Evolutionary conservation across 805 yeast species (phyloP), one percentile per base, ranked within the genome.

Genomic region (Saccharomycopsis fermentans): DNA sequence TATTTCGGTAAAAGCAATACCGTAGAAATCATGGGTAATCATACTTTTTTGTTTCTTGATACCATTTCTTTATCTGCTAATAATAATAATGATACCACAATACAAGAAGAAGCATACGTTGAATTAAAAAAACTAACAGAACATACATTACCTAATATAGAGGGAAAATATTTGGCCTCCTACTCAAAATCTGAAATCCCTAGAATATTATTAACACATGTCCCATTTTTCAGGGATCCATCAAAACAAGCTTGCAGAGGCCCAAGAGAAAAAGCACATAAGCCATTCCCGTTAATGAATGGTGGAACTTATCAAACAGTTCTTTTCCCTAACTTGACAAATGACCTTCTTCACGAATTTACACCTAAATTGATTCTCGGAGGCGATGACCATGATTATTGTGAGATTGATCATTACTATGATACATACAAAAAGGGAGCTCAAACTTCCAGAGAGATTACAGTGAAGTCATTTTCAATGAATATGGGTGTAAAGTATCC

Each of bases 361-460:
- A 71, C 78, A 52, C 99, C 99, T 0, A 75, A 75, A 16, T 70
- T 84, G 11, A 77, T 87, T 3, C 88, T 90, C 67, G 82, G 95
- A 5, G 99, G 99, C 1, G 99, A 94, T 69, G 99, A 94, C 69
- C 99, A 94, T 72, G 99, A 94, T 69, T 90, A 89, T 65, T 94
- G 99, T 69, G 89, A 87, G 63, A 78, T 86, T 34, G 71, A 73
- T 21, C 97, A 92, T 68, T 58, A 64, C 4, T 72, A 67, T 62
- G 47, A 19, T 17, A 54, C 64, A 11, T 66, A 71, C 59, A 32
- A 50, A 27, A 50, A 32, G 43, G 52, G 37, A 12, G 29, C 53
- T 16, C 56, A 60, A 16, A 65, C 63, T 2, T 76, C 81, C 2
- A 84, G 84, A 55, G 99, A 94, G 69, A 82, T 86, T 63, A 89